Conservation (phyloP, 352 stramenopile species). For the Blastocystis sp. region DNA sequence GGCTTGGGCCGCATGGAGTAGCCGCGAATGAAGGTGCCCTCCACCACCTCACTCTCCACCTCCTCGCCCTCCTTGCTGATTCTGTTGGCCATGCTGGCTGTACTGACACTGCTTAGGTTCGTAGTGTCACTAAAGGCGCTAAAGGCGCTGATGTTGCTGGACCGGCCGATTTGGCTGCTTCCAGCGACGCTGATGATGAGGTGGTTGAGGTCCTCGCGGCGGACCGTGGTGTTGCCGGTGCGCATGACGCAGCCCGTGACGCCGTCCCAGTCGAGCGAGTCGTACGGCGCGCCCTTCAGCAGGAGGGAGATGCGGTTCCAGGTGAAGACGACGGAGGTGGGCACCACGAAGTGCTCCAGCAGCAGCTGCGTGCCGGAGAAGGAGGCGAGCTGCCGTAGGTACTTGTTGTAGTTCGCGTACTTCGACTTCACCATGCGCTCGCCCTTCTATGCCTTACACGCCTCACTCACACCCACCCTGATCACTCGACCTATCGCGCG, state of each 20-base stretch:
- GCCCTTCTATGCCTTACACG: conserved; percentile 14
- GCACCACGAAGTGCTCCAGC: neutral
- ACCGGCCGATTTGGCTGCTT: too few species aligned
- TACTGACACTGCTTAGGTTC: too few species aligned
- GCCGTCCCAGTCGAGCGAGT: neutral
- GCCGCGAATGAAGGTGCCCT: neutral
- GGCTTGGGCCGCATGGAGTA: neutral
- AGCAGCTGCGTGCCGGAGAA: neutral
- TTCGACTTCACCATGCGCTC: neutral
- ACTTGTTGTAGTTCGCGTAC: conserved; percentile 26
- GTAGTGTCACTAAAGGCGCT: too few species aligned
- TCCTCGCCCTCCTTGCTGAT: neutral
- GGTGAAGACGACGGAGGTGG: conserved; percentile 25
- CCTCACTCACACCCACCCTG: neutral
- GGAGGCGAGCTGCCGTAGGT: neutral
- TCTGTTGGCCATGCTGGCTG: too few species aligned
- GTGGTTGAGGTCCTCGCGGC: neutral
- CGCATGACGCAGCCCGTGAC: neutral
- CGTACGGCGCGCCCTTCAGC: neutral
- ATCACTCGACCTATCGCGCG: neutral
- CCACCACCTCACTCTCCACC: neutral
- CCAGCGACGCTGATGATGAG: neutral
- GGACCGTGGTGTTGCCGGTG: neutral
- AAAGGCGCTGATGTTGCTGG: too few species aligned
- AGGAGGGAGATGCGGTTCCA: conserved; percentile 29